Conservation (phyloP, 208 protist genomes). For the Acanthamoeba healyi region DNA sequence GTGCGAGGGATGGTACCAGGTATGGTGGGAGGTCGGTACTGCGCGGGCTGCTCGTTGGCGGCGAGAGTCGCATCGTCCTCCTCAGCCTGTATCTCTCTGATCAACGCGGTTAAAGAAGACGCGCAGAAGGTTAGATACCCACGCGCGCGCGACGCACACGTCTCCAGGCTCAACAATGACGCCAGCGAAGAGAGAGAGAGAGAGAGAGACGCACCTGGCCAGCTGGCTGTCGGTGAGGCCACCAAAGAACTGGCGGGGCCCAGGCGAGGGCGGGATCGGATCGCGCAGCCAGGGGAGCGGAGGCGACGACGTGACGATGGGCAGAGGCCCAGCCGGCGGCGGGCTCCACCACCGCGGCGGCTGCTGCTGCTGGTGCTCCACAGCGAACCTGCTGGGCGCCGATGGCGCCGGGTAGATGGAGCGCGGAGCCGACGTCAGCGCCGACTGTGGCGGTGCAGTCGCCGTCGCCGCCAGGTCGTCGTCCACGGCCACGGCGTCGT, state of each 20-base stretch:
- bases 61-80: neutral
- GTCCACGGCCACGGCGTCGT: neutral
- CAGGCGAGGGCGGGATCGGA: neutral
- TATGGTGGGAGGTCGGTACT: neutral
- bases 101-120: too few species aligned
- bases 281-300: neutral
- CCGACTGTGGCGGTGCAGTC: too few species aligned
- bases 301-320: neutral
- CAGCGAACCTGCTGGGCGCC: too few species aligned
- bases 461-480: too few species aligned
- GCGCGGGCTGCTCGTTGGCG: neutral
- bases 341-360: neutral
- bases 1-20: neutral
- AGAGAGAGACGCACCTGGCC: neutral
- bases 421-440: neutral
- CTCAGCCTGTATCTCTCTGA: neutral
- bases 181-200: neutral
- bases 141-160: neutral
- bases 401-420: neutral
- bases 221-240: slow-evolving; percentile 16
- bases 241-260: neutral
- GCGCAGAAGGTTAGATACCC: too few species aligned
- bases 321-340: neutral
- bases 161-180: too few species aligned
- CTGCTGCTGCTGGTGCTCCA: too few species aligned